Evolutionary conservation across 73 alveolate species (phyloP).

Genomic region (Halteria grandinella): DNA sequence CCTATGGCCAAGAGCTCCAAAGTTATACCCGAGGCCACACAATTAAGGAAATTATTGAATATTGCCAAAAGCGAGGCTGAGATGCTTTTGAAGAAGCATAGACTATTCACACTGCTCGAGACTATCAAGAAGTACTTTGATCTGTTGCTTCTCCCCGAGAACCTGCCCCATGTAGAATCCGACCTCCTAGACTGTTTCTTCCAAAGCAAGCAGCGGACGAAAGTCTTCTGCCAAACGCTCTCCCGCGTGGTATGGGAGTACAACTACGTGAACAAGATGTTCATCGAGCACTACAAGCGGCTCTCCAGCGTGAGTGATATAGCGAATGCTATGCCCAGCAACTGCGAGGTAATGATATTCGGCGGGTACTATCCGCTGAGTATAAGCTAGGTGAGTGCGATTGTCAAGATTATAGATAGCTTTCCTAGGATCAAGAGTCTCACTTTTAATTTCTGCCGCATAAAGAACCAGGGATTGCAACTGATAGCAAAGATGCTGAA

Average conservation of each 20-base stretch:
- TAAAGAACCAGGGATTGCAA: constrained; percentile 33
- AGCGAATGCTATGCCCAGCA: background rate
- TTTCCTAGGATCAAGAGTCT: constrained; percentile 3
- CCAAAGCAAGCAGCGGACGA: constrained; percentile 28
- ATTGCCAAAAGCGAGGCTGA: constrained; percentile 57
- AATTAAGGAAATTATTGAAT: constrained; percentile 46
- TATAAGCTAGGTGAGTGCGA: constrained; percentile 3
- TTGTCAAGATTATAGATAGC: background rate
- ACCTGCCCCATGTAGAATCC: background rate
- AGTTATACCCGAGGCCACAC: constrained; percentile 39
- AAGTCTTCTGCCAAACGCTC: constrained; percentile 32
- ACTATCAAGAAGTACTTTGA: constrained; percentile 37
- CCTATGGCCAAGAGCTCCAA: constrained; percentile 8
- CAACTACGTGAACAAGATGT: constrained; percentile 54
- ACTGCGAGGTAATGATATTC: constrained; percentile 24
- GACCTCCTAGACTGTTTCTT: constrained; percentile 43
- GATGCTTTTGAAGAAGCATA: constrained; percentile 39
- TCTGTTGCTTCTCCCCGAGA: constrained; percentile 15
- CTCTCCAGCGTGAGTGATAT: background rate
- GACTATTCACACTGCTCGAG: constrained; percentile 1
- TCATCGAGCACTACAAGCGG: constrained; percentile 33
- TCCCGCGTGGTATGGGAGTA: constrained; percentile 46
- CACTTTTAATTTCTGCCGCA: constrained; percentile 39
- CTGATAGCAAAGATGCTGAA: background rate
- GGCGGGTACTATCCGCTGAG: constrained; percentile 59